Evolutionary conservation across 2,329 filamentous ascomycete species (phyloP).

Genomic region (Rutstroemia sp.): DNA sequence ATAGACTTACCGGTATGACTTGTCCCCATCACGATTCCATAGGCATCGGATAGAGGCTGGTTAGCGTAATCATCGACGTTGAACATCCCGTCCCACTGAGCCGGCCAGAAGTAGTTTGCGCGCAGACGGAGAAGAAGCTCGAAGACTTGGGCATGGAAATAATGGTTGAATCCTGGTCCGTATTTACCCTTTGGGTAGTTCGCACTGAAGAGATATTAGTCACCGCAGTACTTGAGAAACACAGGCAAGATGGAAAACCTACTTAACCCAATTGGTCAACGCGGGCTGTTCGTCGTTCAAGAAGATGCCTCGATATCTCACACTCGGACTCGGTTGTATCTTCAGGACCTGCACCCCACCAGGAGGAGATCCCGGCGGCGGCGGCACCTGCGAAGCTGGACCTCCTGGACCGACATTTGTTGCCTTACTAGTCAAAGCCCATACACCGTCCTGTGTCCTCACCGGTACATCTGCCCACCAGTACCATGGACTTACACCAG

Average conservation of each 20-base stretch:
- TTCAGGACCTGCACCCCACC: conserved; percentile 32
- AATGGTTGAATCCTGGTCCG: conserved; percentile 43
- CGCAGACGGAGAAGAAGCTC: conserved; percentile 62
- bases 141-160: conserved; percentile 63
- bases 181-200: conserved; percentile 36
- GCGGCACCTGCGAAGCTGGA: neutral
- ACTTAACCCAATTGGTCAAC: conserved; percentile 54
- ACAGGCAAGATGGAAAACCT: neutral
- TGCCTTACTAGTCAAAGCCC: conserved; percentile 31
- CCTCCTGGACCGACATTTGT: neutral
- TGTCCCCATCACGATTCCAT: conserved; percentile 64
- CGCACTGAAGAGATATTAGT: conserved; percentile 27
- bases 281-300: conserved; percentile 55
- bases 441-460: conserved; percentile 37
- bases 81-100: conserved; percentile 65
- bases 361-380: neutral
- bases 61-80: conserved; percentile 63
- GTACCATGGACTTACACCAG: conserved; percentile 61
- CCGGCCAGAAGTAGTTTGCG: conserved; percentile 71
- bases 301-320: conserved; percentile 53
- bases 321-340: conserved; percentile 41
- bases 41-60: conserved; percentile 65
- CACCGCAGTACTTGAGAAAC: neutral
- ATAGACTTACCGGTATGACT: conserved; percentile 45
- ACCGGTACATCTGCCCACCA: conserved; percentile 49